Base-by-base conservation (phyloP, 768 basidiomycete species). In the Stropharia rugosoannulata region DNA sequence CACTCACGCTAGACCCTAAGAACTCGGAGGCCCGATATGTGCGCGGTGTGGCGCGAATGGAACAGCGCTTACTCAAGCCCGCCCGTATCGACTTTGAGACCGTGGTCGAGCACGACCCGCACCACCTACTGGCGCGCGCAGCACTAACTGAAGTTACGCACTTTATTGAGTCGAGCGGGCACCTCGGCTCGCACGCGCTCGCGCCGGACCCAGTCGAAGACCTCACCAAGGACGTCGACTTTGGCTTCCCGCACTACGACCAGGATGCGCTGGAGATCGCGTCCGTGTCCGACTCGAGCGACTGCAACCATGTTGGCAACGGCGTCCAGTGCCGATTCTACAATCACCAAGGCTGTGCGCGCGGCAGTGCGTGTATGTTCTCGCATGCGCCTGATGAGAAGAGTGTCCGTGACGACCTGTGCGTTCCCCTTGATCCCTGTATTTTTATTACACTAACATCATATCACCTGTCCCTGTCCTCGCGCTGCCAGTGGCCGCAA, bases 391-490 rank as follows among this genome's bases (percentile, higher is more conserved):
- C 83, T 0, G 82, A 85, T 57, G 62, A 73, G 40, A 80, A 77
- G 64, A 84, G 83, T 56, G 73, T 82, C 12, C 72, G 82, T 16
- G 80, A 86, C 58, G 73, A 76, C 11, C 65, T 83, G 84, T 84
- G 55, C 56, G 81, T 55, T 29, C 27, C 7, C 27, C 18, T 10
- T 32, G 5, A 32, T 18, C 12, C 18, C 9, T 11, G 10, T 22
- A 11, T 38, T 11, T 13, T 7, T 19, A 41, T 39, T n/a, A 39
- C 49, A n/a, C 39, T 55, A 37, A 56, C 22, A 15, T 44, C 19
- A 15, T 8, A 52, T 6, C 54, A 32, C 29, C 9, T 10, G 29
- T 32, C 29, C 29, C 29, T 32, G 29, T 32, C 1, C 6, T 7
- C 29, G 5, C 29, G 9, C 5, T 32, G 29, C 29, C 29, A 85